Evolutionary conservation across 176 grass and related monocot genomes (phyloP).

Genomic region (Coix lacrymajobi): DNA sequence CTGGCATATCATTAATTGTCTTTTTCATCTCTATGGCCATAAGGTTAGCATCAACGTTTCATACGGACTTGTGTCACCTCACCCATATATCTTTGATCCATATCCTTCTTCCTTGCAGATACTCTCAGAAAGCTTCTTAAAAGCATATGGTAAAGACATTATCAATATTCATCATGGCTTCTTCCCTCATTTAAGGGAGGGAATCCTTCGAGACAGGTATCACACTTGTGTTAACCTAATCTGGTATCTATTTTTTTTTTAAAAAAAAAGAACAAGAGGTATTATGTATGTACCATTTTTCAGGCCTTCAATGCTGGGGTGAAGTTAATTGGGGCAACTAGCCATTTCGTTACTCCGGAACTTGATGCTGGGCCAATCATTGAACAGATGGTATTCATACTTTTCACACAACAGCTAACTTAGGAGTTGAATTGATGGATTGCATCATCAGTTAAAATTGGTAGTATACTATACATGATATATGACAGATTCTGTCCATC

Average conservation of each 20-base stretch:
- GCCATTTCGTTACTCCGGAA: slow-evolving; percentile 91
- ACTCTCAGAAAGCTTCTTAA: slow-evolving; percentile 67
- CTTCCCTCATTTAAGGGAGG: slow-evolving; percentile 98
- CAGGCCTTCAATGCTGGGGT: slow-evolving; percentile 97
- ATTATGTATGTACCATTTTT: slow-evolving; percentile 12
- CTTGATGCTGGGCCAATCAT: slow-evolving; percentile 95
- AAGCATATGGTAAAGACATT: slow-evolving; percentile 86
- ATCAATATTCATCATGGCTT: slow-evolving; percentile 97
- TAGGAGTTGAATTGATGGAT: background rate
- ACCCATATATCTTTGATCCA: background rate
- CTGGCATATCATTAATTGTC: background rate
- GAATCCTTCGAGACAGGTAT: slow-evolving; percentile 82
- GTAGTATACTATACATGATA: background rate
- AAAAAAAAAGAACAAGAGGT: background rate
- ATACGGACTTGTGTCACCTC: background rate
- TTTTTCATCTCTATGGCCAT: background rate
- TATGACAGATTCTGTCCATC: background rate
- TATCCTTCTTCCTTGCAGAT: slow-evolving; percentile 40
- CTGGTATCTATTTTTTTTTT: background rate
- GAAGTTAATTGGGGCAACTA: slow-evolving; percentile 92
- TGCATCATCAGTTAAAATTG: background rate
- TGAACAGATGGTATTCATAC: slow-evolving; percentile 78
- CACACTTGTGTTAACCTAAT: slow-evolving; percentile 1
- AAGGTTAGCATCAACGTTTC: background rate
- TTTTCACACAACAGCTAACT: background rate